phyloP scores from a whole-genome alignment of 441 rosid genomes.

The Euphorbia celastroides region DNA sequence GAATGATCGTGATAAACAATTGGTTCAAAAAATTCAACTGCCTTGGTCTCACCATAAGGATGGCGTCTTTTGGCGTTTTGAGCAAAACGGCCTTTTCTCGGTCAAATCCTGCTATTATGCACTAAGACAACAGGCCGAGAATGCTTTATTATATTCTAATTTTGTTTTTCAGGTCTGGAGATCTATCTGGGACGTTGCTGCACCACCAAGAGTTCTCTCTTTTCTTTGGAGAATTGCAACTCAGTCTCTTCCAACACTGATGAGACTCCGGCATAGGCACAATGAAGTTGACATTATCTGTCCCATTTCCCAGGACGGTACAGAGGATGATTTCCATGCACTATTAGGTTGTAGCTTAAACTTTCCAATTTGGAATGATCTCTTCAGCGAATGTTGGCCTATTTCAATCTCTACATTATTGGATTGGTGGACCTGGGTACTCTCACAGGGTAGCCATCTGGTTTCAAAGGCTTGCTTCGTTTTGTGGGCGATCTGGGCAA shows the following conservation, averaged over 20 bases:
- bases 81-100: background rate
- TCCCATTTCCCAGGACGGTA: background rate
- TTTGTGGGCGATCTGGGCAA: background rate
- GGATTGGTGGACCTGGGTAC: background rate
- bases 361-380: background rate
- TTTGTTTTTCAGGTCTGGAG: background rate
- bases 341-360: no score
- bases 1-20: background rate
- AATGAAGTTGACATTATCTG: background rate
- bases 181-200: background rate
- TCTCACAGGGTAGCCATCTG: background rate
- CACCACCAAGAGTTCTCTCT: background rate
- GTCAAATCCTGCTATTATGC: background rate
- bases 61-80: background rate
- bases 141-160: background rate
- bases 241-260: background rate
- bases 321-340: background rate
- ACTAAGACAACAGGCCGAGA: background rate
- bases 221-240: background rate
- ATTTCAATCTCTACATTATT: background rate
- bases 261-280: background rate
- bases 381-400: background rate
- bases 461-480: background rate
- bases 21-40: no score
- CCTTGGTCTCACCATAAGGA: background rate